phyloP scores from a whole-genome alignment of 768 basidiomycete species.

The Rhodocollybia butyracea region DNA sequence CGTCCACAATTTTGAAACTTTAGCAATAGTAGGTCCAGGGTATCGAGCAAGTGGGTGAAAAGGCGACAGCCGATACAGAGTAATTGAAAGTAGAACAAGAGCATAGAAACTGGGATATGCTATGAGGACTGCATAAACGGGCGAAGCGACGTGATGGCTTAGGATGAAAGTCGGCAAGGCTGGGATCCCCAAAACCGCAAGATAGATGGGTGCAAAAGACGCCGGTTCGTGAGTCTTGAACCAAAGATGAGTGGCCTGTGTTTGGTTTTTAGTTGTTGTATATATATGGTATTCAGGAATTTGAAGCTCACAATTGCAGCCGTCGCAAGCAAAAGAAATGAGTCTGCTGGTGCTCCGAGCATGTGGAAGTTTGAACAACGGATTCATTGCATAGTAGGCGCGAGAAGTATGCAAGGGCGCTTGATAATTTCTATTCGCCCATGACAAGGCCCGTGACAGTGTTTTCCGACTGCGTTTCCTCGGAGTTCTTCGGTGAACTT shows the following conservation, averaged over 20 bases:
- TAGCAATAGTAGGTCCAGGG: slow-evolving; percentile 30
- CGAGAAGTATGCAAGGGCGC: too few relatives aligned
- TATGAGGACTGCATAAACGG: not conserved
- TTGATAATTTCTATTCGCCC: too few relatives aligned
- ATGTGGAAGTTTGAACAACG: too few relatives aligned
- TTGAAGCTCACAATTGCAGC: too few relatives aligned
- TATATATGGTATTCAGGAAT: too few relatives aligned
- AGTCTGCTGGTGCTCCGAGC: too few relatives aligned
- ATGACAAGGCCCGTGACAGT: too few relatives aligned
- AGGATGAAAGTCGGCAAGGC: not conserved
- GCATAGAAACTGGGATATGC: slow-evolving; percentile 16
- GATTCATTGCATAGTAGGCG: too few relatives aligned
- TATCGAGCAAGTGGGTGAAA: slow-evolving; percentile 34
- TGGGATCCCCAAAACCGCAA: not conserved
- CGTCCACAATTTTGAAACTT: slow-evolving; percentile 25
- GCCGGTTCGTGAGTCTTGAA: not conserved
- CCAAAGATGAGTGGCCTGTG: slow-evolving; percentile 1
- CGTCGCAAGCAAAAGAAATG: too few relatives aligned
- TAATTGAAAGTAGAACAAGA: slow-evolving; percentile 23
- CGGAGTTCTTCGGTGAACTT: too few relatives aligned
- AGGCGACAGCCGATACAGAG: slow-evolving; percentile 33
- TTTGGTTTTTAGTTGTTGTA: too few relatives aligned
- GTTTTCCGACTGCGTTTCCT: too few relatives aligned
- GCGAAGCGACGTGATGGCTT: not conserved
- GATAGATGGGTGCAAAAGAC: not conserved